Percentiles rank a stretch among this genome's conserved stretches.
Conservation (phyloP, 768 basidiomycete genomes). For the Chalciporus pseudorubinellus region DNA sequence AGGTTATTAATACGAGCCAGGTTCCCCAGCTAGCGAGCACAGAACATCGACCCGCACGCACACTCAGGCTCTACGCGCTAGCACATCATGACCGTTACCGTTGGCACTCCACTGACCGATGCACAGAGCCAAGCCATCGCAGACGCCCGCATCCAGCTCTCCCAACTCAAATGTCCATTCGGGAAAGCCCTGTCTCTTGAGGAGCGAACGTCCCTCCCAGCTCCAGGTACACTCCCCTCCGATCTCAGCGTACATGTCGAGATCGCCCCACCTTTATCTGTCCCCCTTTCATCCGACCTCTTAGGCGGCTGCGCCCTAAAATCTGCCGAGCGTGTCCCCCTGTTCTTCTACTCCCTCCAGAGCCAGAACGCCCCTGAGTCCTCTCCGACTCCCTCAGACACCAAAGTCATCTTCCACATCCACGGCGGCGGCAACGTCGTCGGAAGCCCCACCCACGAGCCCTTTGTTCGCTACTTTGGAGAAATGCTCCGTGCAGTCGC, state of each 20-base stretch:
- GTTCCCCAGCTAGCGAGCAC: too few relatives aligned
- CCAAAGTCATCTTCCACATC: conserved; percentile 21
- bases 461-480: conserved; percentile 4
- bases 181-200: conserved; percentile 13
- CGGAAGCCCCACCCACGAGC: conserved; percentile 16
- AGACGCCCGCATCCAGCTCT: too few relatives aligned
- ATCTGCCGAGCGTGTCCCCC: conserved; percentile 16
- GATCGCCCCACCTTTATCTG: conserved; percentile 14
- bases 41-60: too few relatives aligned
- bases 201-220: conserved; percentile 7
- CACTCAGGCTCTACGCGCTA: too few relatives aligned
- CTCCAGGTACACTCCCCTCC: neutral
- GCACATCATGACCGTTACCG: too few relatives aligned
- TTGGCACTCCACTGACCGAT: too few relatives aligned
- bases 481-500: conserved; percentile 12
- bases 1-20: too few relatives aligned
- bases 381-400: neutral
- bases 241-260: conserved; percentile 15
- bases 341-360: conserved; percentile 19
- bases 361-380: neutral
- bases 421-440: conserved; percentile 21
- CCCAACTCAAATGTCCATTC: neutral
- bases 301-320: neutral
- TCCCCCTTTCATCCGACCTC: conserved; percentile 1
- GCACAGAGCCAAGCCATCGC: too few relatives aligned